Conservation (phyloP, 2,329 filamentous ascomycete species). For the Xylariomycetidae sp. region DNA sequence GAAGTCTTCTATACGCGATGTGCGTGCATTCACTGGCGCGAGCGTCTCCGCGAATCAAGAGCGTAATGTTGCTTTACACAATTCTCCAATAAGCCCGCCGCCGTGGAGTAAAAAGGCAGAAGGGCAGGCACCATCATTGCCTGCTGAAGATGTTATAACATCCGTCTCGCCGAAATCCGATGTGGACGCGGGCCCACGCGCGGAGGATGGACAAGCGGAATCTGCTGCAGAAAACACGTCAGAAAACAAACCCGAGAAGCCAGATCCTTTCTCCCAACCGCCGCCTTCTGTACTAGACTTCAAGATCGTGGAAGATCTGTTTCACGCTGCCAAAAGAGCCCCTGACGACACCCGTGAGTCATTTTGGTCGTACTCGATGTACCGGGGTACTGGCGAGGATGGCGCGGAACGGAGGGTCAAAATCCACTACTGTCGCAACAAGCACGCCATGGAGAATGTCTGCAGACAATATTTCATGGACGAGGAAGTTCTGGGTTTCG, state of each 20-base stretch:
- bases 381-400: conserved; percentile 48
- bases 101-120: no score
- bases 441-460: conserved; percentile 62
- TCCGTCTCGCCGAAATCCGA: no score
- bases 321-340: conserved; percentile 44
- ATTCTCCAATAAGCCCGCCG: no score
- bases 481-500: conserved; percentile 76
- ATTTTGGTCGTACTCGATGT: conserved; percentile 67
- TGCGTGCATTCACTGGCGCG: conserved; percentile 5
- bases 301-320: conserved; percentile 42
- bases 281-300: conserved; percentile 38
- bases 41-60: conserved; percentile 1
- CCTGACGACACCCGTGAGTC: conserved; percentile 40
- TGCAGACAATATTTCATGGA: conserved; percentile 60
- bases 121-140: no score
- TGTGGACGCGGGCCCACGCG: no score
- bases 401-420: conserved; percentile 48
- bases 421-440: conserved; percentile 73
- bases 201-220: no score
- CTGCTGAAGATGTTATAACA: no score
- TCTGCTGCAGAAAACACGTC: no score
- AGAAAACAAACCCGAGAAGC: no score
- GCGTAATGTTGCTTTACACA: background rate
- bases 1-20: conserved; percentile 8
- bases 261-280: no score